Percentiles rank a stretch among this genome's conserved stretches.
phyloP scores from a whole-genome alignment of 139 green algal species.

The Chloropicon primus region DNA sequence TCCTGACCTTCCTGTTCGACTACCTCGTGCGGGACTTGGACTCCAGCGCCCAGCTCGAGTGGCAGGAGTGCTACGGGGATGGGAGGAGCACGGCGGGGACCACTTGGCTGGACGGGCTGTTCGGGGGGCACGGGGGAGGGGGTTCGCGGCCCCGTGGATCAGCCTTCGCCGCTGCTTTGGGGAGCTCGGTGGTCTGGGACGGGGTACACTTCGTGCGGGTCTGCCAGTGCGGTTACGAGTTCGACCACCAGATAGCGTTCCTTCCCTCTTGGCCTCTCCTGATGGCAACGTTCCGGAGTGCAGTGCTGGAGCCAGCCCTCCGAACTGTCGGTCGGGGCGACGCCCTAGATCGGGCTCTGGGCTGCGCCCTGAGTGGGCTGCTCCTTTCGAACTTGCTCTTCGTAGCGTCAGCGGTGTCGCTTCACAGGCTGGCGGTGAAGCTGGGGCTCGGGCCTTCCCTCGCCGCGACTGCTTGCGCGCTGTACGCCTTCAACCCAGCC shows the following conservation, averaged over 20 bases:
- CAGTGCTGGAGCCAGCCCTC: not conserved
- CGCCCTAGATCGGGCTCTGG: not conserved
- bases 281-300: slow-evolving; percentile 1
- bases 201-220: slow-evolving; percentile 62
- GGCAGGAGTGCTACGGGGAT: not conserved
- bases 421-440: slow-evolving; percentile 9
- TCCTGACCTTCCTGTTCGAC: not conserved
- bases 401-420: slow-evolving; percentile 20
- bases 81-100: not conserved
- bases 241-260: slow-evolving; percentile 82
- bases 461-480: slow-evolving; percentile 31
- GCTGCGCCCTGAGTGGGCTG: slow-evolving; percentile 13
- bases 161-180: not conserved
- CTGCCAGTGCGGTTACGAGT: slow-evolving; percentile 66
- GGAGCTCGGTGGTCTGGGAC: slow-evolving; percentile 47
- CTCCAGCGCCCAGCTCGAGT: not conserved
- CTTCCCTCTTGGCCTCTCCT: slow-evolving; percentile 59
- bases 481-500: slow-evolving; percentile 64
- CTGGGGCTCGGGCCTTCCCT: slow-evolving; percentile 1
- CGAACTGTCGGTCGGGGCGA: not conserved
- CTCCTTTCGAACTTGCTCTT: slow-evolving; percentile 25
- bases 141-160: too few relatives aligned
- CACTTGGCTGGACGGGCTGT: not conserved
- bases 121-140: not conserved
- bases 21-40: not conserved